Percentiles rank a stretch among this genome's conserved stretches.
phyloP scores from a whole-genome alignment of 2,329 filamentous ascomycete species.

The Scedosporium aurantiacum region DNA sequence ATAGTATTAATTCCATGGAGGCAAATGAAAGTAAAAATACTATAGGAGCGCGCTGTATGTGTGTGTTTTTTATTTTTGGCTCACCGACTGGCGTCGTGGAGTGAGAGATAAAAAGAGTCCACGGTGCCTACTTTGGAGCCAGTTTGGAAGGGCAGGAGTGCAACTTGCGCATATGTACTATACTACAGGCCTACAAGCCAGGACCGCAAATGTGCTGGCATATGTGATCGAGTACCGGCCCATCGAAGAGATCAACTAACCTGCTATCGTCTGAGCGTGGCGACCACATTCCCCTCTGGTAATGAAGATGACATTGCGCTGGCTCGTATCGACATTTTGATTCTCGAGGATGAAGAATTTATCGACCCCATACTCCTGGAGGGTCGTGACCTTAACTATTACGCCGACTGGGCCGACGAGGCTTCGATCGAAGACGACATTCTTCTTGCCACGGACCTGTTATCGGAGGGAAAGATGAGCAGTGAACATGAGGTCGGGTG shows the following conservation, averaged over 20 bases:
- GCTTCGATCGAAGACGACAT: slow-evolving; percentile 83
- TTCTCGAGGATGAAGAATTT: slow-evolving; percentile 97
- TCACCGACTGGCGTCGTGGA: slow-evolving; percentile 9
- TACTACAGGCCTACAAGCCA: not conserved
- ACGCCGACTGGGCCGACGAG: slow-evolving; percentile 82
- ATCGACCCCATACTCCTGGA: slow-evolving; percentile 96
- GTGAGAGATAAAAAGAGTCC: slow-evolving; percentile 23
- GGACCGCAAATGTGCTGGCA: not conserved
- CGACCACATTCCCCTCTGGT: slow-evolving; percentile 80
- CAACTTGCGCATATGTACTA: not conserved
- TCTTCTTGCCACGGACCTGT: slow-evolving; percentile 97
- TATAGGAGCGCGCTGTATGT: slow-evolving; percentile 3
- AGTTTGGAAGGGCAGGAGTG: slow-evolving; percentile 3
- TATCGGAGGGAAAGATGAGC: not conserved
- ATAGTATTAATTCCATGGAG: slow-evolving; percentile 18
- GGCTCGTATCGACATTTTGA: slow-evolving; percentile 84
- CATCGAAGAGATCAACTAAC: slow-evolving; percentile 44
- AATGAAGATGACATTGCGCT: slow-evolving; percentile 91
- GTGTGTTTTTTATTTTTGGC: slow-evolving; percentile 11
- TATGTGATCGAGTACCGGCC: not conserved
- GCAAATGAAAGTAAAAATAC: not conserved
- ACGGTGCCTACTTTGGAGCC: slow-evolving; percentile 45
- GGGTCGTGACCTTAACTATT: slow-evolving; percentile 87
- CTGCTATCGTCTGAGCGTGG: slow-evolving; percentile 76
- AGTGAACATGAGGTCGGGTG: slow-evolving; percentile 1